Percentiles rank a stretch among this genome's conserved stretches.
Evolutionary conservation across 164 flowering plant genomes (phyloP).

Genomic region (Sedum album): DNA sequence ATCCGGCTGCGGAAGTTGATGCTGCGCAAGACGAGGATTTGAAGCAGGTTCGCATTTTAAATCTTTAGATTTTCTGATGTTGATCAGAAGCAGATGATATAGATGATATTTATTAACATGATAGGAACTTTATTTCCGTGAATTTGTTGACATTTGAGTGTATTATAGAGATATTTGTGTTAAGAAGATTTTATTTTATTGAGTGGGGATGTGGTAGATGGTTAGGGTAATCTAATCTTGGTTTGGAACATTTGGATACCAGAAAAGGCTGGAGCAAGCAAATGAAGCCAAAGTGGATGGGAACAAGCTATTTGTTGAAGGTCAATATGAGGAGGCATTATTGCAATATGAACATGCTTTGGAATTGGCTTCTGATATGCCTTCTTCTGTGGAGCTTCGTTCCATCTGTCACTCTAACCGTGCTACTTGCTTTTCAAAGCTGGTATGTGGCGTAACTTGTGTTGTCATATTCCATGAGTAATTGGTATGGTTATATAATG

Average conservation of each 20-base stretch:
- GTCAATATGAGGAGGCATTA: background rate
- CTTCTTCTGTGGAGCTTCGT: background rate
- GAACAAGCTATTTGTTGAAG: background rate
- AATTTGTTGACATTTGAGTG: background rate
- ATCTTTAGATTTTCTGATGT: too few species aligned
- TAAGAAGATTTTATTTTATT: background rate
- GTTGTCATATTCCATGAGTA: background rate
- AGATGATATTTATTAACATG: too few species aligned
- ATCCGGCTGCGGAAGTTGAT: background rate
- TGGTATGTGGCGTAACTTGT: conserved; percentile 34
- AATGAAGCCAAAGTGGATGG: background rate
- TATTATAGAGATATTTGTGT: background rate
- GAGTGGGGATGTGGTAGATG: too few species aligned
- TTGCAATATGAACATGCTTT: background rate
- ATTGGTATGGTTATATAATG: background rate
- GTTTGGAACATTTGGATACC: conserved; percentile 7
- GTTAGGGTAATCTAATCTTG: background rate
- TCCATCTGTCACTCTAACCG: background rate
- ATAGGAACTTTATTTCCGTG: too few species aligned
- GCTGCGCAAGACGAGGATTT: background rate
- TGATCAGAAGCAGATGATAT: too few species aligned
- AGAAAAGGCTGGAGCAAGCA: conserved; percentile 31
- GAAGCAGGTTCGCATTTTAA: background rate
- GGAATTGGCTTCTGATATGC: background rate
- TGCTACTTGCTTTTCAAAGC: background rate